A percentile compares a stretch with the other conserved stretches of the same genome.
phyloP scores from a whole-genome alignment of 495 filamentous ascomycete species.

The Neurospora africana region DNA sequence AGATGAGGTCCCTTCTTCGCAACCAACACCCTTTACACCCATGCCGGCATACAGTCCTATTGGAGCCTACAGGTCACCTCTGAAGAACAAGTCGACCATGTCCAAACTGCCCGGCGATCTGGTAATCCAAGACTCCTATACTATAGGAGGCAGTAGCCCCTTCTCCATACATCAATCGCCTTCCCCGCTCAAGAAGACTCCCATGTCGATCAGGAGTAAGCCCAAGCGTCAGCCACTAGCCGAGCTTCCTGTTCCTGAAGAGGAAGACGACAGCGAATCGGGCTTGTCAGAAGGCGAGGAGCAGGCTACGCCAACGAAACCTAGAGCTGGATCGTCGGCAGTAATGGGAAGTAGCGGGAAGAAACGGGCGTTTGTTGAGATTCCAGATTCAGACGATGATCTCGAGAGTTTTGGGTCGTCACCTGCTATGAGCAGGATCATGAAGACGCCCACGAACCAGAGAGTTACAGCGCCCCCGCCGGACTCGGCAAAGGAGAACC shows the following conservation, averaged over 20 bases:
- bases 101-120: conserved; percentile 19
- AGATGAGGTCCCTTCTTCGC: conserved; percentile 31
- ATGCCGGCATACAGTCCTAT: conserved; percentile 20
- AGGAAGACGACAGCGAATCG: background rate
- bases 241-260: conserved; percentile 13
- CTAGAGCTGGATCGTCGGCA: conserved; percentile 1
- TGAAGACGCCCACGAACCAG: conserved; percentile 1
- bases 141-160: conserved; percentile 17
- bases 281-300: background rate
- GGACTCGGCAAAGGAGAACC: conserved; percentile 7
- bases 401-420: conserved; percentile 16
- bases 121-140: conserved; percentile 32
- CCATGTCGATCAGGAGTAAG: conserved; percentile 5
- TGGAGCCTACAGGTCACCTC: conserved; percentile 20
- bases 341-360: background rate
- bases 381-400: conserved; percentile 36
- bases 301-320: conserved; percentile 4
- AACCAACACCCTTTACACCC: conserved; percentile 26
- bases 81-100: conserved; percentile 25
- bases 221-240: conserved; percentile 14
- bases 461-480: background rate
- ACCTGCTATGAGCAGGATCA: background rate
- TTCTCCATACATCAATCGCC: conserved; percentile 6
- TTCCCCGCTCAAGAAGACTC: background rate
- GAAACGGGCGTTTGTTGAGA: conserved; percentile 16